A percentile compares a stretch with the other conserved stretches of the same genome.
Conservation (phyloP, 495 filamentous ascomycete genomes). For the Aspergillus sparsus region DNA sequence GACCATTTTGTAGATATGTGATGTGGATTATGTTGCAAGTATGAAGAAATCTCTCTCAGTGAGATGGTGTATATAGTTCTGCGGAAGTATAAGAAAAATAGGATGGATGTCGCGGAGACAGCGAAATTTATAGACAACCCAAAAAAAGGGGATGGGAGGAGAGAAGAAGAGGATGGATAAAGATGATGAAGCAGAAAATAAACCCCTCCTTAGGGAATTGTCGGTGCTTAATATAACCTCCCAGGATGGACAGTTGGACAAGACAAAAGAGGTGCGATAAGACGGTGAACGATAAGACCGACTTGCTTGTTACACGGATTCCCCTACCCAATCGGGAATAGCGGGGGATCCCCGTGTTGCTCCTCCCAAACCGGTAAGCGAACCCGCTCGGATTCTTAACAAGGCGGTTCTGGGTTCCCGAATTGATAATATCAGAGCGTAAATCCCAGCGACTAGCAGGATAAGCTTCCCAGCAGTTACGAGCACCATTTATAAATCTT, state of each 20-base stretch:
- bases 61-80: not conserved
- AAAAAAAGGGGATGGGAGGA: not conserved
- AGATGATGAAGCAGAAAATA: not conserved
- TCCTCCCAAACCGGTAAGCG: constrained; percentile 10
- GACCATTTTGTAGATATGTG: constrained; percentile 49
- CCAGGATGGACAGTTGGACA: not conserved
- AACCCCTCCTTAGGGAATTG: constrained; percentile 1
- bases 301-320: constrained; percentile 12
- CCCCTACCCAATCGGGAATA: constrained; percentile 13
- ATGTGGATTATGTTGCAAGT: not conserved
- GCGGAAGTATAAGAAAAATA: not conserved
- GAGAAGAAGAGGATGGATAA: not conserved
- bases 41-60: not conserved
- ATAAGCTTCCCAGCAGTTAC: too few species aligned
- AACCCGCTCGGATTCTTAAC: not conserved
- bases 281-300: constrained; percentile 9
- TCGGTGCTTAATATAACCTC: constrained; percentile 6
- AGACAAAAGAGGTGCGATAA: constrained; percentile 18
- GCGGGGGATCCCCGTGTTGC: constrained; percentile 6
- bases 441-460: too few species aligned
- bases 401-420: not conserved
- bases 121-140: not conserved
- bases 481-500: too few species aligned
- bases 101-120: not conserved
- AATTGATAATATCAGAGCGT: too few species aligned